A percentile compares a stretch with the other conserved stretches of the same genome.
Evolutionary conservation across 2,329 filamentous ascomycete species (phyloP).

Genomic region (Ophioceras dolichostomum): DNA sequence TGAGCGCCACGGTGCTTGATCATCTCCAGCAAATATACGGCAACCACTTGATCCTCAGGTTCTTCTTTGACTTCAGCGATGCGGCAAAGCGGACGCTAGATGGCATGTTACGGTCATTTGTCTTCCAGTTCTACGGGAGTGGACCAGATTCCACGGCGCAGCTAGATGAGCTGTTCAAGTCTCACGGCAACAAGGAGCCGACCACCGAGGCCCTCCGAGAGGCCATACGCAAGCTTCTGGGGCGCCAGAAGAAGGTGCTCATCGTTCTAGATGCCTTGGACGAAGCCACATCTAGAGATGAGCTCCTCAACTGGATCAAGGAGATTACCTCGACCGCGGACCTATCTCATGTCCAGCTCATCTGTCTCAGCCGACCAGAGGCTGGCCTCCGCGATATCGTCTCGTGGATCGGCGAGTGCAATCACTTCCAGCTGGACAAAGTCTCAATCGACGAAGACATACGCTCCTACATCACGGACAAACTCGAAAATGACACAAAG

Average conservation of each 20-base stretch:
- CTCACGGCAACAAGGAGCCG: neutral
- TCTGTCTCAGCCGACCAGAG: neutral
- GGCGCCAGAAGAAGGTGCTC: neutral
- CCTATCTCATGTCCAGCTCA: neutral
- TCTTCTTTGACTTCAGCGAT: neutral
- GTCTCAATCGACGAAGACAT: neutral
- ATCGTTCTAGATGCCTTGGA: neutral
- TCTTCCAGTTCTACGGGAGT: neutral
- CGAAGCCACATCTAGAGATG: neutral
- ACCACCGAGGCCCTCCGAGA: neutral
- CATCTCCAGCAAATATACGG: neutral
- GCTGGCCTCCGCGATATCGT: neutral
- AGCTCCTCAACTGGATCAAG: neutral
- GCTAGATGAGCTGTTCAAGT: neutral
- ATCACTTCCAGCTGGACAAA: neutral
- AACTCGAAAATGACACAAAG: neutral
- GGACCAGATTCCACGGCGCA: neutral
- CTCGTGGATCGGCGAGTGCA: neutral
- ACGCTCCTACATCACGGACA: neutral
- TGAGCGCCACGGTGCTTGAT: neutral
- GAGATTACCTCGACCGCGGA: neutral
- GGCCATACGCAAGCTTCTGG: neutral
- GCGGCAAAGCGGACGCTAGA: neutral
- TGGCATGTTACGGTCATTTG: neutral
- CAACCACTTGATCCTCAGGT: neutral